phyloP scores from a whole-genome alignment of 129 eudicot genomes.

The Flaveria trinervia region DNA sequence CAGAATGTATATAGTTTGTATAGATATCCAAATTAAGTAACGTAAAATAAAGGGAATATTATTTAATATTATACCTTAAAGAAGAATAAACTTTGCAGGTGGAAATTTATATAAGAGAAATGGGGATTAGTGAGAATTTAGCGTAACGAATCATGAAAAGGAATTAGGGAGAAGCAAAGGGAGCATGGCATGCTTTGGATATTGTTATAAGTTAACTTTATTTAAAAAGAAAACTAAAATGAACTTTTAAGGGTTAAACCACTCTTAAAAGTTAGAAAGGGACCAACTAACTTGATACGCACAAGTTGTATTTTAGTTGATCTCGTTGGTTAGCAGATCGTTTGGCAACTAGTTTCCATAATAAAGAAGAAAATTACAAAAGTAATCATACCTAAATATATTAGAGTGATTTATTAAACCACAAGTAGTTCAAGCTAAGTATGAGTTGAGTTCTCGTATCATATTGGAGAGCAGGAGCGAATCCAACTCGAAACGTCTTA shows the following conservation, averaged over 20 bases:
- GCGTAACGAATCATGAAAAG: conserved; percentile 80
- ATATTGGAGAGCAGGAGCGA: background rate
- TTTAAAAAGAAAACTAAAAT: too few relatives aligned
- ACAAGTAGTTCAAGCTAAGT: background rate
- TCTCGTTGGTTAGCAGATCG: too few relatives aligned
- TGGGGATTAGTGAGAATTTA: conserved; percentile 69
- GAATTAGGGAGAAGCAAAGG: conserved; percentile 29
- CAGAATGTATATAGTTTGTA: background rate
- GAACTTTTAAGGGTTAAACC: too few relatives aligned
- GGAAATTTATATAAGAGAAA: conserved; percentile 28
- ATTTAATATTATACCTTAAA: conserved; percentile 33
- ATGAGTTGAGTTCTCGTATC: background rate
- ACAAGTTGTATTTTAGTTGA: too few relatives aligned
- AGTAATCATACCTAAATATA: background rate
- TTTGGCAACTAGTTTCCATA: too few relatives aligned
- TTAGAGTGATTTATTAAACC: background rate
- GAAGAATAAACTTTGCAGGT: conserved; percentile 25
- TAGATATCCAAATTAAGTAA: conserved; percentile 33
- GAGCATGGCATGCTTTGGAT: conserved; percentile 30
- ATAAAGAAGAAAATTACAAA: too few relatives aligned
- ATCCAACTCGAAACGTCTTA: background rate
- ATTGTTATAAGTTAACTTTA: background rate
- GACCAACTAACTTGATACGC: too few relatives aligned
- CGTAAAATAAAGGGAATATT: conserved; percentile 44
- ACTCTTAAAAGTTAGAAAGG: too few relatives aligned